phyloP scores from a whole-genome alignment of 257 asterid genomes.

The Verbena officinalis region DNA sequence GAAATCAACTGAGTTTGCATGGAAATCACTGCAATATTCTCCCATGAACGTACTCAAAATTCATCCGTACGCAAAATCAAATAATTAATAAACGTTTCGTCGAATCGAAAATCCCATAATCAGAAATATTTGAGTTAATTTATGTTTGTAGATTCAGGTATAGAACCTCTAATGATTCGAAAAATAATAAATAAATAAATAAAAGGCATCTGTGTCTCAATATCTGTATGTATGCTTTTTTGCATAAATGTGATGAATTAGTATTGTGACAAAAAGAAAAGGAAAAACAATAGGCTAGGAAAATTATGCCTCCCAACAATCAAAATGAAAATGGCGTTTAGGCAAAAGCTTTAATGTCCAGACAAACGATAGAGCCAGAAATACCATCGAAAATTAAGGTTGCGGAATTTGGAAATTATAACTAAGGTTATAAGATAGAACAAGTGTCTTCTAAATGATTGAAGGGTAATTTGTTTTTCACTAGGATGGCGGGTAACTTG shows the following conservation, averaged over 20 bases:
- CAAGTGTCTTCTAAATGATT: background rate
- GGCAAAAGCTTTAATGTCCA: slow-evolving; percentile 35
- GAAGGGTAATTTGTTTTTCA: slow-evolving; percentile 1
- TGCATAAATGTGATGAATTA: slow-evolving; percentile 2
- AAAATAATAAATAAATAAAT: background rate
- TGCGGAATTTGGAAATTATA: background rate
- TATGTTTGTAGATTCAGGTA: background rate
- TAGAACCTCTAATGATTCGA: too few relatives aligned
- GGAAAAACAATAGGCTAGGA: too few relatives aligned
- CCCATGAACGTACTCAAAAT: slow-evolving; percentile 16
- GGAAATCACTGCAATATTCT: background rate
- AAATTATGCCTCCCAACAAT: background rate
- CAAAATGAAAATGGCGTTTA: slow-evolving; percentile 41
- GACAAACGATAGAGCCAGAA: slow-evolving; percentile 35
- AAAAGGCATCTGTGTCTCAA: background rate
- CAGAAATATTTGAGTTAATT: too few relatives aligned
- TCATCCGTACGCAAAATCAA: slow-evolving; percentile 30
- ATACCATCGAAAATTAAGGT: slow-evolving; percentile 45
- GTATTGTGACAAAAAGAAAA: background rate
- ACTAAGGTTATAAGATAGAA: slow-evolving; percentile 11
- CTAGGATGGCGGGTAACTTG: slow-evolving; percentile 28
- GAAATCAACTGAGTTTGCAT: background rate
- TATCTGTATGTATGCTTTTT: background rate
- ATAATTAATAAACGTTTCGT: too few relatives aligned
- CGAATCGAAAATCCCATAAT: too few relatives aligned